Conservation (phyloP, 2,329 filamentous ascomycete species). For the Monosporascus sp. region DNA sequence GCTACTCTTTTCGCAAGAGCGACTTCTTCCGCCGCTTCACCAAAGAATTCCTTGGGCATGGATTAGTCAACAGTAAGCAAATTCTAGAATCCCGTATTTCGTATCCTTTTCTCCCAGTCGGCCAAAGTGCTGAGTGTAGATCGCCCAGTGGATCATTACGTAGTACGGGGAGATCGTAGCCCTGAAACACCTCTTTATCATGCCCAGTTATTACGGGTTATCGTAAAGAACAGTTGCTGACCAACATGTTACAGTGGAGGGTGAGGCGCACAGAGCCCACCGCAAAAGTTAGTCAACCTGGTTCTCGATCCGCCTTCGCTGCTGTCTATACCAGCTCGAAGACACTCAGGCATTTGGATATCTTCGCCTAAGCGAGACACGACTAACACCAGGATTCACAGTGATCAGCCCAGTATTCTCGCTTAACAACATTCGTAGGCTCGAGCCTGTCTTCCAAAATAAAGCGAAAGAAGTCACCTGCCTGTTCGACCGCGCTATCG, state of each 20-base stretch:
- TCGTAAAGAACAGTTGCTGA: background rate
- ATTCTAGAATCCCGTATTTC: background rate
- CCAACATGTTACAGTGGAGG: conserved; percentile 7
- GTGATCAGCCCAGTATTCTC: conserved; percentile 5
- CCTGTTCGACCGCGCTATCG: background rate
- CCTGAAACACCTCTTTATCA: too few species aligned
- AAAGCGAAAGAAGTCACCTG: background rate
- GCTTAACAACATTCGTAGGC: conserved; percentile 5
- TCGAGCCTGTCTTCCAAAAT: conserved; percentile 2
- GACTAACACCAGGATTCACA: background rate
- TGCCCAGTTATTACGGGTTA: too few species aligned
- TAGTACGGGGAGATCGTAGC: too few species aligned
- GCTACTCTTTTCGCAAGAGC: conserved; percentile 7
- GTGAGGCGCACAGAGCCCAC: conserved; percentile 7
- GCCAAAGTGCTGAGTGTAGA: too few species aligned
- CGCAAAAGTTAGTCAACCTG: conserved; percentile 2
- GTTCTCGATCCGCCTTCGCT: too few species aligned
- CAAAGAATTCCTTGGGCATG: conserved; percentile 7
- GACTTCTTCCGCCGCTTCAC: conserved; percentile 4
- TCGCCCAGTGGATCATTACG: too few species aligned
- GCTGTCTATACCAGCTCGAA: too few species aligned
- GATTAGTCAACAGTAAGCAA: background rate
- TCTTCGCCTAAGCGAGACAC: background rate
- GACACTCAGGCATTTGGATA: too few species aligned
- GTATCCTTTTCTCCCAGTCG: background rate